Base-by-base conservation (phyloP, 169 alveolate species). In the Plasmodium vivax region DNA sequence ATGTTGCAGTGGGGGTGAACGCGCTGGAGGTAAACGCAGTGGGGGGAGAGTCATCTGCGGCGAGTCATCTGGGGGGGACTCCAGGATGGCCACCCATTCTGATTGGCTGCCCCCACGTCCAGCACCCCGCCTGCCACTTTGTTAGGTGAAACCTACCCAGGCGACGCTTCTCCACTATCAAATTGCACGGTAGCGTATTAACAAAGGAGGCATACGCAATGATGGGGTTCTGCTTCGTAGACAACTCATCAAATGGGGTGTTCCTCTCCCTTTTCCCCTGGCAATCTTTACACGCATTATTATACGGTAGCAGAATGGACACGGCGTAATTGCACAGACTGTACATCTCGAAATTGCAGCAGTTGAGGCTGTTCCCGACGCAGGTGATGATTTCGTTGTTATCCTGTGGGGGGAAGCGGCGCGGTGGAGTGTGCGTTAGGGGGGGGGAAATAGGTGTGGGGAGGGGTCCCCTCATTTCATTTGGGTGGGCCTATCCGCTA, bases 351-450 rank as follows among this genome's bases (percentile, higher is more conserved):
- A 95, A 95, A 93, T 95, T 95, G 34, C 83, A 27, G 56, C 93
- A 82, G 51, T 88, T 90, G 51, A 93, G 77, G 77, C 96, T 85
- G 68, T 92, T 84, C 8, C 97, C 97, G n/a, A 95, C 96, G 68
- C 95, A 87, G 14, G 96, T 84, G 47, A 95, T 94, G 27, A 94
- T 94, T 71, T 95, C 97, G 36, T 80, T 83, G 54, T 95, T 84
- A 72, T 95, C 96, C 95, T 95, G 84, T 10, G n/a, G 47, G 8
- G 36, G 19, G 32, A 51, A 30, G 54, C 32, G 8, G 80, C 51
- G 41, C 8, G 30, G 3, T 43, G 51, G n/a, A n/a, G 10, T 43
- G 51, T 51, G 2, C 9, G 19, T 14, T 8, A 51, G 23, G 12
- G 14, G 34, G 75, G 2, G 9, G 75, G 41, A 34, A 27, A n/a